Conservation (phyloP, 2,329 filamentous ascomycete genomes). For the Verticillium isaacii region DNA sequence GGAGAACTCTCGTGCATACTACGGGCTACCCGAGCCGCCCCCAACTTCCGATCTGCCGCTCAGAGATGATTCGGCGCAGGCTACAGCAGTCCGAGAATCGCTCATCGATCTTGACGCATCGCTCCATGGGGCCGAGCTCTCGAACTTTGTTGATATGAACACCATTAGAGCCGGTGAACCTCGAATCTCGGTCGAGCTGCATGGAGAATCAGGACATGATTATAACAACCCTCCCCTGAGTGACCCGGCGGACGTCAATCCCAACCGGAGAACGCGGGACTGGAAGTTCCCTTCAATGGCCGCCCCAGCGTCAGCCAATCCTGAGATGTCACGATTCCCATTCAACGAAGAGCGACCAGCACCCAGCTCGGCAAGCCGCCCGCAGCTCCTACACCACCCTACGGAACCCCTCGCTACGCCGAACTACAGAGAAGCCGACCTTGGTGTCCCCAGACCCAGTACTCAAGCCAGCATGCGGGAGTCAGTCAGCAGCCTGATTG, state of each 20-base stretch:
- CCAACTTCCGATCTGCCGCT: constrained; percentile 53
- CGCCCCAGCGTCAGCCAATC: constrained; percentile 46
- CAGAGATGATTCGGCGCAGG: constrained; percentile 47
- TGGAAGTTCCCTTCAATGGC: constrained; percentile 56
- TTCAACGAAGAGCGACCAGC: constrained; percentile 29
- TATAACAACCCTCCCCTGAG: constrained; percentile 49
- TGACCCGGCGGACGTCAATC: constrained; percentile 51
- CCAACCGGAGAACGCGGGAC: constrained; percentile 46
- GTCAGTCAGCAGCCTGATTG: constrained; percentile 30
- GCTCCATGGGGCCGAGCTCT: constrained; percentile 49
- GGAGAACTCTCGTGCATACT: constrained; percentile 58
- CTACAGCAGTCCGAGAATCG: constrained; percentile 52
- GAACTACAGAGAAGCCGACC: constrained; percentile 24
- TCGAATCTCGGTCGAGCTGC: constrained; percentile 44
- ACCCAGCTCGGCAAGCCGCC: constrained; percentile 31
- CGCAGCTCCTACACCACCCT: constrained; percentile 42
- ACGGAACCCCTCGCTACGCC: constrained; percentile 36
- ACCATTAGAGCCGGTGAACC: constrained; percentile 50
- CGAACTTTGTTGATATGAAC: constrained; percentile 56
- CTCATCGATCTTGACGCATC: constrained; percentile 62
- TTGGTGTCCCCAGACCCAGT: constrained; percentile 27
- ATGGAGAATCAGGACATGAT: constrained; percentile 33
- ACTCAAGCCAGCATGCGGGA: constrained; percentile 29
- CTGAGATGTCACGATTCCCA: constrained; percentile 47
- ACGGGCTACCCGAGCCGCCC: constrained; percentile 41